phyloP scores from a whole-genome alignment of 2,329 filamentous ascomycete genomes.

The Podosphaera xanthii region DNA sequence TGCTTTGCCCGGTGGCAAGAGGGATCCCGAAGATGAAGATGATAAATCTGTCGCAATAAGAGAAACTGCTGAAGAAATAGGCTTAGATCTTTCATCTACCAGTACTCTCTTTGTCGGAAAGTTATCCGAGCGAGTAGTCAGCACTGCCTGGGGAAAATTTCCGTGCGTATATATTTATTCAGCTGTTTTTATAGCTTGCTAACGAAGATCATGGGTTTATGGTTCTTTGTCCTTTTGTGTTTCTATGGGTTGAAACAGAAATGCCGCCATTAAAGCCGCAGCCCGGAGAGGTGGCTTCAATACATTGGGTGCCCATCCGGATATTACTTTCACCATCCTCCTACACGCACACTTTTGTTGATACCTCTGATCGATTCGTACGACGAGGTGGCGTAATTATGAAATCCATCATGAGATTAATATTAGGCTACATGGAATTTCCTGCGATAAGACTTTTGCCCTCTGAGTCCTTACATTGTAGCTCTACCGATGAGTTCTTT shows the following conservation, averaged over 20 bases:
- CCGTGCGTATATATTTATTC: conserved; percentile 23
- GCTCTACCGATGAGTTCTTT: conserved; percentile 26
- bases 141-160: conserved; percentile 40
- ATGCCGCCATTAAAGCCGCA: conserved; percentile 37
- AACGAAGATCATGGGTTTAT: conserved; percentile 26
- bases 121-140: conserved; percentile 41
- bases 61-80: conserved; percentile 44
- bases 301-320: conserved; percentile 44
- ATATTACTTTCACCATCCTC: conserved; percentile 34
- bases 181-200: neutral
- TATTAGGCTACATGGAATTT: conserved; percentile 44
- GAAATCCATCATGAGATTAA: conserved; percentile 28
- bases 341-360: conserved; percentile 38
- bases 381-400: conserved; percentile 29
- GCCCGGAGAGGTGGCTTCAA: conserved; percentile 42
- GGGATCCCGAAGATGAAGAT: conserved; percentile 38
- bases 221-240: conserved; percentile 47
- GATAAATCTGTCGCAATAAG: conserved; percentile 38
- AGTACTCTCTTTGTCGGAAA: conserved; percentile 31
- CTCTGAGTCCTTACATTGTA: conserved; percentile 35
- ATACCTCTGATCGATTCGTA: conserved; percentile 37
- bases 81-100: conserved; percentile 29
- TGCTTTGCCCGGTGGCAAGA: conserved; percentile 42
- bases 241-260: conserved; percentile 32
- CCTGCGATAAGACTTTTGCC: conserved; percentile 39